Base-by-base conservation (phyloP, 148 eudicot species). In the Camellia sinensis region DNA sequence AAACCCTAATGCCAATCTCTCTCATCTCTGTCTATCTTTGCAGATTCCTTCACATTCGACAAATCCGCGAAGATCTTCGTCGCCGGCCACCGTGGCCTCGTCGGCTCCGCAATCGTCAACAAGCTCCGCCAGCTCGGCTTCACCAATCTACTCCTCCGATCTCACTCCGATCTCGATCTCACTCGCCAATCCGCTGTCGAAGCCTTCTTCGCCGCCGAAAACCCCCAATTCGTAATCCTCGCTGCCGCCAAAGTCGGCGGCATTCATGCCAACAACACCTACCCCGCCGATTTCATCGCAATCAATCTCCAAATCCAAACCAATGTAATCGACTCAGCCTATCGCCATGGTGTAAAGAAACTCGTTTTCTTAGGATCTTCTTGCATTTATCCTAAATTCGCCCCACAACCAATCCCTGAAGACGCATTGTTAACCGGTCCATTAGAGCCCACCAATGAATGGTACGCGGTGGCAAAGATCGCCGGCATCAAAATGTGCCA, bases 171-270 rank as follows among this genome's bases (percentile, higher is more conserved):
- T 4, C 98, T 96, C 65, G 98, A 96, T 74, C 98, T 96, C 69
- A 93, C 99, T 6, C 59, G 68, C 81, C 99, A 96, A 85, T 84
- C 92, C 67, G 84, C 80, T 54, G 99, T 96, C 52, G 87, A 91
- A 61, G 57, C 91, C 63, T 96, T 96, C 85, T 96, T 96, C 81
- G 82, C 93, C 80, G 40, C 91, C 60, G 87, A 92, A 76, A 91
- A 90, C 64, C 99, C 99, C 37, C 83, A 66, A 44, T 90, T 79
- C 75, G 99, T 96, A 59, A 86, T 96, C 85, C 90, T 96, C 72
- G 98, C 99, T n/a, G 99, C 99, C 5, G 99, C 99, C 29, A 96
- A 96, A 77, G 99, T 96, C 48, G 99, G 99, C 41, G 99, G 99
- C 7, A 96, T 96, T 80, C 98, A 96, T 84, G 99, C 99, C 11